Conservation (phyloP, 2,329 filamentous ascomycete species). For the Dothideomycetes sp. region DNA sequence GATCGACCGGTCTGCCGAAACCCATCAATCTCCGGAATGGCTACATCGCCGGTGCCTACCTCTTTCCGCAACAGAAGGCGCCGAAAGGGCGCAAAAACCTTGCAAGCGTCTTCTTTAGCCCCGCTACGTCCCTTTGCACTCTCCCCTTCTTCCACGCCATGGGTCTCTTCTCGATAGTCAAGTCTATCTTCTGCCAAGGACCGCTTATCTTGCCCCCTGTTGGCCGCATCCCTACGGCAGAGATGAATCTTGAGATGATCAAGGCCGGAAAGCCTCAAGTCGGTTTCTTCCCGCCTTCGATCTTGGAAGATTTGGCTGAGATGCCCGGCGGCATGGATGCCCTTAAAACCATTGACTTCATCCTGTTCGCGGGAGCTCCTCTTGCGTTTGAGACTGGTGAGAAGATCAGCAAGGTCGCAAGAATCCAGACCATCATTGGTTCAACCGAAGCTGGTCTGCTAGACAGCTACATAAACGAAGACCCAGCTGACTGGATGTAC, state of each 20-base stretch:
- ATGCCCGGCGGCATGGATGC: conserved; percentile 9
- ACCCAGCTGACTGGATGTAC: conserved; percentile 10
- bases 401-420: conserved; percentile 5
- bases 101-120: conserved; percentile 5
- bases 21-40: conserved; percentile 27
- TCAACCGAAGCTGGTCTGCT: conserved; percentile 11
- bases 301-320: conserved; percentile 10
- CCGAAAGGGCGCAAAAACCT: conserved; percentile 19
- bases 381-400: conserved; percentile 9
- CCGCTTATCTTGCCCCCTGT: conserved; percentile 8
- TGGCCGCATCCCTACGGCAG: conserved; percentile 7
- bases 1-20: conserved; percentile 32
- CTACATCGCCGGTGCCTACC: conserved; percentile 26
- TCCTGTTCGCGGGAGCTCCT: conserved; percentile 10
- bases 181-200: conserved; percentile 8
- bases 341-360: conserved; percentile 6
- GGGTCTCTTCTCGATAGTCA: conserved; percentile 10
- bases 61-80: conserved; percentile 23
- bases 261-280: conserved; percentile 9
- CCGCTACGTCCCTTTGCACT: conserved; percentile 15
- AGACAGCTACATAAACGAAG: conserved; percentile 11
- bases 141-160: conserved; percentile 12
- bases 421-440: conserved; percentile 9
- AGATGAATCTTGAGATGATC: conserved; percentile 13
- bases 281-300: conserved; percentile 11